Percentiles rank a stretch among this genome's conserved stretches.
phyloP scores from a whole-genome alignment of 2,329 filamentous ascomycete genomes.

The Colletotrichum echinochloae region DNA sequence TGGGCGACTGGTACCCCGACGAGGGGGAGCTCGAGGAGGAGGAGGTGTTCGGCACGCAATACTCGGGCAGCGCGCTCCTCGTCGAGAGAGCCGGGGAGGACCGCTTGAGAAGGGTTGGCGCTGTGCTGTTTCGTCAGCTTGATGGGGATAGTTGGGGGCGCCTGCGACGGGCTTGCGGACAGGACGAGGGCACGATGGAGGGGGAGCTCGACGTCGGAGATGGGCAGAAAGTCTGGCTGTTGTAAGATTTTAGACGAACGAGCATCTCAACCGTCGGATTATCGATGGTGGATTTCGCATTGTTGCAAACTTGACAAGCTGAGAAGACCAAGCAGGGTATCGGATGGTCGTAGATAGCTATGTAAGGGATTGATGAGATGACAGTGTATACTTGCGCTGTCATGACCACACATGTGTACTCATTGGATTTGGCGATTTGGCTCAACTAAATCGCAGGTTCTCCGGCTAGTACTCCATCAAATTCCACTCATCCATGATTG shows the following conservation, averaged over 20 bases:
- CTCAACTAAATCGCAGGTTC: background rate
- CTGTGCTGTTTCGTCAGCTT: slow-evolving; percentile 11
- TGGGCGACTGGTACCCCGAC: background rate
- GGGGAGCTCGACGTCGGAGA: background rate
- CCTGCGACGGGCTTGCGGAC: background rate
- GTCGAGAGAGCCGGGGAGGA: background rate
- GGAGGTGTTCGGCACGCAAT: background rate
- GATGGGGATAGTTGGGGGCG: background rate
- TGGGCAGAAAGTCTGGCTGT: background rate
- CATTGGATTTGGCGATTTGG: background rate
- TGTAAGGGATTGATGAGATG: background rate
- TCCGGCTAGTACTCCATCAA: background rate
- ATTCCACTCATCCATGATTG: background rate
- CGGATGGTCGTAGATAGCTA: background rate
- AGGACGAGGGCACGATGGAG: background rate
- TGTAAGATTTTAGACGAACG: accelerated
- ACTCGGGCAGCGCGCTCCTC: slow-evolving; percentile 14
- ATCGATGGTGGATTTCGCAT: background rate
- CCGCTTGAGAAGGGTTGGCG: background rate
- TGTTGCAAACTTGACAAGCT: background rate
- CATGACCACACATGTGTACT: background rate
- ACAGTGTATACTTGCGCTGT: background rate
- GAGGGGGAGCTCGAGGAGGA: slow-evolving; percentile 13
- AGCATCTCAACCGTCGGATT: too few relatives aligned
- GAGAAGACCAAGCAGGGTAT: background rate